Evolutionary conservation across 2,329 filamentous ascomycete species (phyloP).

Genomic region (Pseudophaeomoniella oleicola): DNA sequence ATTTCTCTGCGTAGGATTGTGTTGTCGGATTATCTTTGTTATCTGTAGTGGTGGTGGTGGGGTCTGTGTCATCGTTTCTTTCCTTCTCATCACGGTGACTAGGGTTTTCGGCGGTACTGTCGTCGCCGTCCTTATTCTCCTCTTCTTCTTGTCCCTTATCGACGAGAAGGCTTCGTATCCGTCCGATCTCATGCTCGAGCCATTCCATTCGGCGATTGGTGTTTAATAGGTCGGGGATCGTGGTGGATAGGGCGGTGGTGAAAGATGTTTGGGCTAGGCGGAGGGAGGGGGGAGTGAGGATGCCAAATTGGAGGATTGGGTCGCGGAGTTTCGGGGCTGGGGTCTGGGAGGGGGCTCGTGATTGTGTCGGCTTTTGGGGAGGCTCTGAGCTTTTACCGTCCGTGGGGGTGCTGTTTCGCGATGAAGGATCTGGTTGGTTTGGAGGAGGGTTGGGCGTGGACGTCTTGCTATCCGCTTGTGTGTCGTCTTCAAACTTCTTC

Average conservation of each 20-base stretch:
- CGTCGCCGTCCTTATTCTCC: too few species aligned
- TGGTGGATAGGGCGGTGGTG: constrained; percentile 19
- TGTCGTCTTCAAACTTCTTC: not conserved
- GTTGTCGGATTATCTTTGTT: too few species aligned
- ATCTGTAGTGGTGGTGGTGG: too few species aligned
- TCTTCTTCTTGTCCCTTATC: too few species aligned
- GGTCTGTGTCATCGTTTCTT: too few species aligned
- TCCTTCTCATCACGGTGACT: too few species aligned
- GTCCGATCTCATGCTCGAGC: constrained; percentile 23
- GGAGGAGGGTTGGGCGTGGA: constrained; percentile 1
- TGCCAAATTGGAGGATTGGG: constrained; percentile 34
- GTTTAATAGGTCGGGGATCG: constrained; percentile 22
- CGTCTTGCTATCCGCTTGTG: not conserved
- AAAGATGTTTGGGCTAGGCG: constrained; percentile 30
- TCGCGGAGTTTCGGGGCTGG: too few species aligned
- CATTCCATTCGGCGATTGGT: constrained; percentile 23
- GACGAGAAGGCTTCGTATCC: too few species aligned
- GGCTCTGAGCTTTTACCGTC: not conserved
- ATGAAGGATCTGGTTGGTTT: constrained; percentile 4
- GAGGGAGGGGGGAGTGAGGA: constrained; percentile 29
- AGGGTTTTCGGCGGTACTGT: too few species aligned
- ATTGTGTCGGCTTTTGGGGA: constrained; percentile 14
- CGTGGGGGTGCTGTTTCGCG: not conserved
- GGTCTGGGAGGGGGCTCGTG: too few species aligned
- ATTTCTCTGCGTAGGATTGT: too few species aligned